A percentile compares a stretch with the other conserved stretches of the same genome.
Evolutionary conservation across 345 rosid species (phyloP).

Genomic region (Reutealis trisperma): DNA sequence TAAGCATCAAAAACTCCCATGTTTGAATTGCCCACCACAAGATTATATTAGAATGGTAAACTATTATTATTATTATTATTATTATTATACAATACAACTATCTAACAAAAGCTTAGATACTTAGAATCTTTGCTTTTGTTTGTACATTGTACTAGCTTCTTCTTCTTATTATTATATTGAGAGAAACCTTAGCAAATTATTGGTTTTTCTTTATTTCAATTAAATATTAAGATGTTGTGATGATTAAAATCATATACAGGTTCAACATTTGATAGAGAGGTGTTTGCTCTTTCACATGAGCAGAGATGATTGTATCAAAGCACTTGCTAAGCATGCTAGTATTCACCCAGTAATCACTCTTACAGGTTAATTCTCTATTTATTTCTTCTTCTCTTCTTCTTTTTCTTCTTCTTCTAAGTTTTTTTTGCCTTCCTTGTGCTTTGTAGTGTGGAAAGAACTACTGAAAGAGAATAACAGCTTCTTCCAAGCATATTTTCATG

Average conservation of each 20-base stretch:
- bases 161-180: neutral
- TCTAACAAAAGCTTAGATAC: conserved; percentile 12
- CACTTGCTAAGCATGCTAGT: conserved; percentile 44
- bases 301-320: conserved; percentile 46
- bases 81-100: too few species aligned
- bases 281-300: conserved; percentile 49
- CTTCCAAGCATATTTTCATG: conserved; percentile 41
- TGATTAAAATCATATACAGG: conserved; percentile 23
- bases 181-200: neutral
- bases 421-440: neutral
- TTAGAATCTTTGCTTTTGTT: conserved; percentile 18
- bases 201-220: neutral
- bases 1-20: conserved; percentile 33
- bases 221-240: neutral
- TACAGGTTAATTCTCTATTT: conserved; percentile 28
- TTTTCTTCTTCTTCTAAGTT: neutral
- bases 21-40: conserved; percentile 52
- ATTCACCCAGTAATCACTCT: conserved; percentile 46
- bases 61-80: too few species aligned
- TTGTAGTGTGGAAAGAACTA: conserved; percentile 53
- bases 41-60: conserved; percentile 54
- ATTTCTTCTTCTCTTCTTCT: neutral
- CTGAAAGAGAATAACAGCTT: conserved; percentile 48
- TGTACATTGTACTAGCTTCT: neutral
- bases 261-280: conserved; percentile 58